Percentiles rank a stretch among this genome's conserved stretches.
Evolutionary conservation across 23 red algal genomes (phyloP).

Genomic region (Cyanidiococcus yangmingshanensis): DNA sequence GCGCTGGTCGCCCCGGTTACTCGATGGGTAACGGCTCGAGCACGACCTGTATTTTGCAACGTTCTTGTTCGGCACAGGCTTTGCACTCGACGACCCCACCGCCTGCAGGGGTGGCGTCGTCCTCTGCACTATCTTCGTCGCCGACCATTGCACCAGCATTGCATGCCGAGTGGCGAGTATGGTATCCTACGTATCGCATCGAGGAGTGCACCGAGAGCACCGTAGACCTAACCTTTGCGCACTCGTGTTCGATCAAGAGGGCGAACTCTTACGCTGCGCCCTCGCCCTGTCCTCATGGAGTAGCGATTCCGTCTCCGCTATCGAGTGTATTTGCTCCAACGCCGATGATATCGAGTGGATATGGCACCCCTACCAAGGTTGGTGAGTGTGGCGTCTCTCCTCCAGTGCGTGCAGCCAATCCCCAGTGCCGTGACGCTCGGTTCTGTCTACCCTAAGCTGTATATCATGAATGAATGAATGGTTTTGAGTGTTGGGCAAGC

Average conservation of each 20-base stretch:
- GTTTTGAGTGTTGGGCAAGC: too few relatives aligned
- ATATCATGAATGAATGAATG: too few relatives aligned
- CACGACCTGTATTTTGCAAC: neutral
- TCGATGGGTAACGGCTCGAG: neutral
- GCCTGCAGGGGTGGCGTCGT: neutral
- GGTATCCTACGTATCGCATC: constrained; percentile 9
- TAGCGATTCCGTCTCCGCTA: constrained; percentile 2
- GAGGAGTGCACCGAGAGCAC: neutral
- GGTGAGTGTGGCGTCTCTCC: constrained; percentile 8
- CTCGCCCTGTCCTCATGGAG: neutral
- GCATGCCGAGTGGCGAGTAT: constrained; percentile 3
- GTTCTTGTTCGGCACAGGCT: neutral
- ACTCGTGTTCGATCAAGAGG: neutral
- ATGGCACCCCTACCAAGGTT: constrained; percentile 11
- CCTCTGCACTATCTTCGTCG: neutral
- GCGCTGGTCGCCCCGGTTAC: neutral
- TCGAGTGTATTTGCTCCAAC: neutral
- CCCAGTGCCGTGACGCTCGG: constrained; percentile 7
- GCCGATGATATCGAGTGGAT: neutral
- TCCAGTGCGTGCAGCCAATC: constrained; percentile 10
- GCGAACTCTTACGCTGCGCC: neutral
- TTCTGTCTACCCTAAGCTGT: neutral
- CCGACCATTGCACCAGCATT: neutral
- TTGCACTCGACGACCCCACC: neutral
- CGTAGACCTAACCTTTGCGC: neutral